Conservation (phyloP, 805 yeast species). For the Kluyveromyces dobzhanskii region DNA sequence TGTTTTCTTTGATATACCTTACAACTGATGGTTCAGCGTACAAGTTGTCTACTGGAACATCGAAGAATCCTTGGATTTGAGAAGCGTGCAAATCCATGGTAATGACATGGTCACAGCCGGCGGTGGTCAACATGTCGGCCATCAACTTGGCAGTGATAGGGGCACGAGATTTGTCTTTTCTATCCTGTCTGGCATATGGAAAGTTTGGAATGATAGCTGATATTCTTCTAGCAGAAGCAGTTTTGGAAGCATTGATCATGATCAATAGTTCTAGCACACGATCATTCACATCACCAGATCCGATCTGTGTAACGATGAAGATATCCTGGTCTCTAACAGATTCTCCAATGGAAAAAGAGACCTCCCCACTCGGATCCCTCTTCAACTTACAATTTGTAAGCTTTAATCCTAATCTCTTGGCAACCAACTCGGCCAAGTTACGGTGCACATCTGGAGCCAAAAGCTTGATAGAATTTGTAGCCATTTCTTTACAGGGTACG, state of each 20-base stretch:
- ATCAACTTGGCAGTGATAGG: slow-evolving; percentile 79
- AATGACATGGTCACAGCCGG: slow-evolving; percentile 80
- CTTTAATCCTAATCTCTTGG: slow-evolving; percentile 49
- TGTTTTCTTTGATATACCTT: slow-evolving; percentile 58
- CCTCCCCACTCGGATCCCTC: slow-evolving; percentile 65
- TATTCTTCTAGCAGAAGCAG: slow-evolving; percentile 75
- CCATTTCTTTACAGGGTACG: slow-evolving; percentile 37
- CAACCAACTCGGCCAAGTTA: slow-evolving; percentile 61
- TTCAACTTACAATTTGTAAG: slow-evolving; percentile 56
- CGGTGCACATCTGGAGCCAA: slow-evolving; percentile 63
- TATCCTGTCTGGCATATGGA: slow-evolving; percentile 84
- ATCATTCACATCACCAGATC: slow-evolving; percentile 72
- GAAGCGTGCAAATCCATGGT: slow-evolving; percentile 88
- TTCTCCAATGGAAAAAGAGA: slow-evolving; percentile 69
- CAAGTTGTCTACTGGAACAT: slow-evolving; percentile 74
- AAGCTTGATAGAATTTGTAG: slow-evolving; percentile 62
- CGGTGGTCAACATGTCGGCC: slow-evolving; percentile 75
- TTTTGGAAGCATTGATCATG: slow-evolving; percentile 75
- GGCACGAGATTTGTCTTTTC: slow-evolving; percentile 78
- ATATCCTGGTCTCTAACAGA: slow-evolving; percentile 82
- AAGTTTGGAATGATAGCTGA: slow-evolving; percentile 78
- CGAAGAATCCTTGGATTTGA: slow-evolving; percentile 80
- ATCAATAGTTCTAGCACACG: slow-evolving; percentile 64
- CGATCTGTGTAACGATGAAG: slow-evolving; percentile 70
- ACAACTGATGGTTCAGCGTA: slow-evolving; percentile 81